Evolutionary conservation across 257 asterid species (phyloP), one percentile per base, ranked within the genome.

Genomic region (Rehmannia glutinosa): DNA sequence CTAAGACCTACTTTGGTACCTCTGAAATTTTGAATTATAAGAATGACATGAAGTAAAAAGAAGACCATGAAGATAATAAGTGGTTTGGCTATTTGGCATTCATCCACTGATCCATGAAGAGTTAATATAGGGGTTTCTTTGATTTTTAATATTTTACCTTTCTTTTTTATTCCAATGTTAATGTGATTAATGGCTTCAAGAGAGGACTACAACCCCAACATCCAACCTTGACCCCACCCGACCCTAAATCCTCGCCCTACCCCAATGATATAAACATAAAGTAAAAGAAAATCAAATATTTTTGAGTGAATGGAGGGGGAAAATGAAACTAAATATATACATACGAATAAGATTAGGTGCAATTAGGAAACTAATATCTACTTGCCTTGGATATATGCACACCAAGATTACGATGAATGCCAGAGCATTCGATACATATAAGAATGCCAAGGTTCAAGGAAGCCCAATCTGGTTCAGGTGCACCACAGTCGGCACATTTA

Each of bases 391-490:
- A 86, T 78, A 91, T 79, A 66, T 88, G 97, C 64, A 91, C 97
- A 38, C 96, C 97, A 71, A 91, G 96, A 79, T 91, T 91, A 24
- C 97, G 96, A 76, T 91, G 97, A 81, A 88, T 62, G 49, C 97
- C 95, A 57, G 97, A 91, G 80, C 97, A 88, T 75, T 91, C 95
- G 9, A 91, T 91, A 64, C 97, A 91, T 46, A 91, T 84, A 71
- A 88, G 95, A 80, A 91, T 52, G 16, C 97, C 96, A 67, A 84
- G 88, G 73, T 91, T 91, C 82, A 91, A 81, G 77, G 97, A 91
- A 72, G 96, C 97, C 97, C 97, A 91, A 43, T 91, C 97, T 61
- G 97, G 97, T 61, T 84, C 95, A 55, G 89, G 86, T 28, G 97
- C 91, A 62, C 97, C 95, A 52, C 97, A 91, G 81, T 91, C 97